phyloP scores from a whole-genome alignment of 108 stramenopile species.

The Aurantiochytrium sp. region DNA sequence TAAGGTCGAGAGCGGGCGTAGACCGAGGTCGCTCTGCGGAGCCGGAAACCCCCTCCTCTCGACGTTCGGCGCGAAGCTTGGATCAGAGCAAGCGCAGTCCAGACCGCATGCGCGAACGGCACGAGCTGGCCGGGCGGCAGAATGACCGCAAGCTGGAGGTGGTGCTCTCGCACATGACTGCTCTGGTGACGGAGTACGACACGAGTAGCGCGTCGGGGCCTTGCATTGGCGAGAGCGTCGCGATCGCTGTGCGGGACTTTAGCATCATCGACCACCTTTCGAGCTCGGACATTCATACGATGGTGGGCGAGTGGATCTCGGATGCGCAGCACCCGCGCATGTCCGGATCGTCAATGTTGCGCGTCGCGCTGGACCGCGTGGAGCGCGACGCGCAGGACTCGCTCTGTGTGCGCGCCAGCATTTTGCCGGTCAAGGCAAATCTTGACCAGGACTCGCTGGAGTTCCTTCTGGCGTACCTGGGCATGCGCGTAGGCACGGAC shows the following conservation, averaged over 20 bases:
- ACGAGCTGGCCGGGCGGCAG: background rate
- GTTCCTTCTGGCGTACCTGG: background rate
- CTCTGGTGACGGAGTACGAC: background rate
- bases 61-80: no score
- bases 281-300: background rate
- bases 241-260: slow-evolving; percentile 9
- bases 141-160: background rate
- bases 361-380: background rate
- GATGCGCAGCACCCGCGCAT: slow-evolving; percentile 5
- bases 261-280: background rate
- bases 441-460: slow-evolving; percentile 25
- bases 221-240: background rate
- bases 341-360: slow-evolving; percentile 13
- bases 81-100: no score
- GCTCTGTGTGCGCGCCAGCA: background rate
- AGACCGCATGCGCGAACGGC: background rate
- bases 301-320: slow-evolving; percentile 10
- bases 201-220: background rate
- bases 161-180: background rate
- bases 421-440: slow-evolving; percentile 11
- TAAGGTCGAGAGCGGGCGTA: no score
- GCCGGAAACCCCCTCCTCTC: no score
- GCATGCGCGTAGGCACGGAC: background rate
- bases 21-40: no score
- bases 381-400: background rate